Percentiles rank a stretch among this genome's conserved stretches.
These are phyloP conservation scores for Coemansia sp. DNA, from an alignment of 371 early-diverging fungal genomes.

Conservation along the genomic window DNA sequence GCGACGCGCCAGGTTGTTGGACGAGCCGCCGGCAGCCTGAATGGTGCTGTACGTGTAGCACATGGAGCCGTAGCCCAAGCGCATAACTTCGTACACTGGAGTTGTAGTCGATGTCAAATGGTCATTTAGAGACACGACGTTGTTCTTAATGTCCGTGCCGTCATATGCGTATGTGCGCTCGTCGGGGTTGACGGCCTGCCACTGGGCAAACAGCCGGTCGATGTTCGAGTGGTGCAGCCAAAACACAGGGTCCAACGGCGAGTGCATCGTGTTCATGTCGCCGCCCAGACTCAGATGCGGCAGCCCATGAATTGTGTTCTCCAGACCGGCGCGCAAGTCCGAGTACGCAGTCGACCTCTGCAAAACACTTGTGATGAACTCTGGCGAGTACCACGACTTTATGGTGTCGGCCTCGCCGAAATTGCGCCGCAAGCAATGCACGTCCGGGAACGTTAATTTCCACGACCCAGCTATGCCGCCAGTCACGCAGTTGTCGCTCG, in stretches of 20 bases:
- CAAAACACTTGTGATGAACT: conserved; percentile 34
- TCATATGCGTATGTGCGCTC: conserved; percentile 38
- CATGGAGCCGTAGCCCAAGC: conserved; percentile 48
- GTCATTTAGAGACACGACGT: conserved; percentile 14
- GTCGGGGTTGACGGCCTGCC: conserved; percentile 47
- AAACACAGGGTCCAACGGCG: conserved; percentile 54
- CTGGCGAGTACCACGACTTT: conserved; percentile 49
- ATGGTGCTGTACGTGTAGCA: conserved; percentile 52
- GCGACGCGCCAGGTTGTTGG: neutral
- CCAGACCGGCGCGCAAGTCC: conserved; percentile 43
- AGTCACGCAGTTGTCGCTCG: conserved; percentile 17
- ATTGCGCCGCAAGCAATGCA: conserved; percentile 43
- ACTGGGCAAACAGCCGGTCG: conserved; percentile 52
- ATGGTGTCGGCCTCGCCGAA: conserved; percentile 31
- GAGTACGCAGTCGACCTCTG: conserved; percentile 26
- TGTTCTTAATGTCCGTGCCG: conserved; percentile 15
- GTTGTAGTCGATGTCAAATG: conserved; percentile 11
- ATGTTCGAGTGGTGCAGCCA: conserved; percentile 53
- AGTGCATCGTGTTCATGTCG: conserved; percentile 51
- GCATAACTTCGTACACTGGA: conserved; percentile 39
- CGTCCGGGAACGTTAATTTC: conserved; percentile 12
- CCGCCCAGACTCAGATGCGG: conserved; percentile 52
- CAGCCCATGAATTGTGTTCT: conserved; percentile 49
- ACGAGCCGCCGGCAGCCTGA: conserved; percentile 23
- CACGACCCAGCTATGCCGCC: conserved; percentile 21